Percentiles rank a stretch among this genome's conserved stretches.
These are phyloP conservation scores for Fusarium palustre DNA, from an alignment of 2,329 filamentous ascomycete species.

Conservation along the genomic window DNA sequence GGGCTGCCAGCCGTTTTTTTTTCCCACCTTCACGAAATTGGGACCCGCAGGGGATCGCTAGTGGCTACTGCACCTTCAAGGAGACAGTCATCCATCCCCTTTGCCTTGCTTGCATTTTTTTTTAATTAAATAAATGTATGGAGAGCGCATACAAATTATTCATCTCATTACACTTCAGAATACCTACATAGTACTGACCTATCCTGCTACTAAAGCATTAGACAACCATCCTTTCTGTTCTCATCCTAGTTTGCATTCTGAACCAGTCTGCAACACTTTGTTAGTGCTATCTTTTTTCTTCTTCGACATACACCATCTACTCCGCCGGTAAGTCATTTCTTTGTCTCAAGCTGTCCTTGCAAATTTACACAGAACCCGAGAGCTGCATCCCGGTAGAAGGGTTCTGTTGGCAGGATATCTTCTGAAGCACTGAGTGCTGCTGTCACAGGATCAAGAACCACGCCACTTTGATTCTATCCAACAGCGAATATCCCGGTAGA, in stretches of 20 bases:
- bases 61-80: constrained; percentile 29
- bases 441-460: constrained; percentile 43
- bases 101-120: constrained; percentile 18
- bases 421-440: constrained; percentile 34
- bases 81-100: constrained; percentile 14
- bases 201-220: constrained; percentile 22
- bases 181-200: constrained; percentile 33
- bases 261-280: constrained; percentile 28
- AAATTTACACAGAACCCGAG: constrained; percentile 30
- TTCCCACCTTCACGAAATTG: constrained; percentile 36
- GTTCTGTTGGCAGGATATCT: constrained; percentile 39
- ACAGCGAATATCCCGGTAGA: constrained; percentile 43
- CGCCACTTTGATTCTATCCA: constrained; percentile 35
- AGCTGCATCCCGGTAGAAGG: constrained; percentile 33
- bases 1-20: constrained; percentile 15
- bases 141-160: constrained; percentile 11
- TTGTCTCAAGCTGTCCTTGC: constrained; percentile 34
- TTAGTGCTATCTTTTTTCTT: background rate
- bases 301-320: constrained; percentile 14
- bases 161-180: constrained; percentile 20
- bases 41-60: constrained; percentile 39
- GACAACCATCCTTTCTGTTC: constrained; percentile 5
- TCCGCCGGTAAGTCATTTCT: constrained; percentile 35
- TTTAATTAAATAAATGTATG: background rate
- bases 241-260: constrained; percentile 5